Base-by-base conservation (phyloP, 768 basidiomycete species). In the Termitomyces sp. region DNA sequence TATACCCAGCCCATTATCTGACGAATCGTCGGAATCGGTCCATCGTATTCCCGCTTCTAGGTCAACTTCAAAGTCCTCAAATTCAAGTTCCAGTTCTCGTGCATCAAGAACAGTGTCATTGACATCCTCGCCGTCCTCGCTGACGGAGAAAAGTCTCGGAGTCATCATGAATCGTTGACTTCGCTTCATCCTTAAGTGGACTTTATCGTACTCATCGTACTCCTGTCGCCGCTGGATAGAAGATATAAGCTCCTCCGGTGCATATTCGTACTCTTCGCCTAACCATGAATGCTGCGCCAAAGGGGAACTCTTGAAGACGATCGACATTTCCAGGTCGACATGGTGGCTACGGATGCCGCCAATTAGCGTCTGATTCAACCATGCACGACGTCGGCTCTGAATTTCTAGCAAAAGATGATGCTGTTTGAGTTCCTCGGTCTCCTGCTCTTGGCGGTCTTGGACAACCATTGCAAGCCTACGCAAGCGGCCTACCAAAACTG, bases 321-420 rank as follows among this genome's bases (percentile, higher is more conserved):
- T 75, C 12, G 82, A 78, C 56, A 89, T 76, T 1, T 79, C 82
- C 58, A 84, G 44, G 39, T 78, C 75, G 20, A 55, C 51, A 20
- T 45, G 61, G 48, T 66, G 40, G 40, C 65, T 66, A 12, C 67
- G 55, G 20, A 59, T 55, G 7, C 65, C 63, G 7, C 67, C 63
- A 16, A 65, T 64, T 48, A 82, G 76, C 20, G 79, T 78, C 39
- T 80, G 76, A 63, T 83, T 84, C 57, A 84, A 77, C 89, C 89
- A 91, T 7, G 89, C 89, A 11, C 88, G 78, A 35, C 90, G 79
- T 42, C 83, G 78, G 38, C 84, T 82, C 63, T 81, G 81, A 44
- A 83, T 77, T 69, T 88, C 87, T 24, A 90, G 74, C 7, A 84
- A 71, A 16, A 74, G 71, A 32, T 78, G 75, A 40, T 77, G 79